A percentile compares a stretch with the other conserved stretches of the same genome.
Evolutionary conservation across 192 early-diverging fungal genomes (phyloP).

Genomic region (Backusella liffmaniae): DNA sequence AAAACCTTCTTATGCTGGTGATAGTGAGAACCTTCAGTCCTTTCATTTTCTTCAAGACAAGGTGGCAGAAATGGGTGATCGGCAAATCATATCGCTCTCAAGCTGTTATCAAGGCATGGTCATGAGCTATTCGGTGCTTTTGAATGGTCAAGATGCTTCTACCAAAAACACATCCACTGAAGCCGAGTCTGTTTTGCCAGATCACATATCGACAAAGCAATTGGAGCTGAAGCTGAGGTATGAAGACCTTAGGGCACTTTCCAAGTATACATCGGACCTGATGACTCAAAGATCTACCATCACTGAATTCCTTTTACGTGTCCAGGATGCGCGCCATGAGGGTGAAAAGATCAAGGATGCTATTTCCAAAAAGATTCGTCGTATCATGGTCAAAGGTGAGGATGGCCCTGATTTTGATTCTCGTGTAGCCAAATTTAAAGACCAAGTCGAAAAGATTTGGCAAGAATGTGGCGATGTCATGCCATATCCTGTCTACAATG

Average conservation of each 20-base stretch:
- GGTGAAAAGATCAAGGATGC: slow-evolving; percentile 31
- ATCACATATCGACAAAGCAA: slow-evolving; percentile 17
- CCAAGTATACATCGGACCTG: slow-evolving; percentile 19
- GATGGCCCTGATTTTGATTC: not conserved
- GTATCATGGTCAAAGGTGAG: slow-evolving; percentile 27
- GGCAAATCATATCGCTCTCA: slow-evolving; percentile 18
- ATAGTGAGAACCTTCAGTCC: slow-evolving; percentile 25
- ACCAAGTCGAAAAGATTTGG: slow-evolving; percentile 13
- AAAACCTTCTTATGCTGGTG: slow-evolving; percentile 21
- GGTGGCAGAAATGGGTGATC: slow-evolving; percentile 24
- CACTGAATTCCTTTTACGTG: slow-evolving; percentile 29
- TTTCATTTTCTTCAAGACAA: slow-evolving; percentile 23
- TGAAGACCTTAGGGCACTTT: slow-evolving; percentile 12
- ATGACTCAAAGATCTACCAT: slow-evolving; percentile 28
- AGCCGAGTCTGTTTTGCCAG: slow-evolving; percentile 7
- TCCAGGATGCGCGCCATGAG: slow-evolving; percentile 28
- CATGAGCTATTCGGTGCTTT: slow-evolving; percentile 17
- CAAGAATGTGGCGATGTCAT: slow-evolving; percentile 22
- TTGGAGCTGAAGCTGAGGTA: slow-evolving; percentile 17
- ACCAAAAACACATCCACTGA: not conserved
- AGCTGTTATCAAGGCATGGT: slow-evolving; percentile 21
- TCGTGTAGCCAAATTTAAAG: slow-evolving; percentile 10
- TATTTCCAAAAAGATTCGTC: slow-evolving; percentile 22
- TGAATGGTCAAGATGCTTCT: not conserved
- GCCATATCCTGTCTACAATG: slow-evolving; percentile 19